These are phyloP conservation scores for Stylosanthes scabra DNA, from an alignment of 331 rosid species.

Conservation along the genomic window DNA sequence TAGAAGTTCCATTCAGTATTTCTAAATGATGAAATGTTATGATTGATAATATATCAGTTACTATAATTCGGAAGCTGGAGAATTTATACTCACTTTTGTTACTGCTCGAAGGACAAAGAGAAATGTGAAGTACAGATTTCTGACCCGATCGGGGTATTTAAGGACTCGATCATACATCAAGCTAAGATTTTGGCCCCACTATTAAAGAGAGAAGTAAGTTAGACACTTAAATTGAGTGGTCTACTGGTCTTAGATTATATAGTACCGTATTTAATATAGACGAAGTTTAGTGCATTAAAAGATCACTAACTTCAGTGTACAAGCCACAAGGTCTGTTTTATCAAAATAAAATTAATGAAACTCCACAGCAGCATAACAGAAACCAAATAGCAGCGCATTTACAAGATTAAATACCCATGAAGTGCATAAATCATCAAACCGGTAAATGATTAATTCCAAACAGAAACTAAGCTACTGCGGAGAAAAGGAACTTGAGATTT, in stretches of 20 bases:
- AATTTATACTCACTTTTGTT: slow-evolving; percentile 73
- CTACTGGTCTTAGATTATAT: background rate
- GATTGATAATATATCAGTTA: slow-evolving; percentile 8
- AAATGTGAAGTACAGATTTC: slow-evolving; percentile 90
- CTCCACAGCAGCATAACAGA: background rate
- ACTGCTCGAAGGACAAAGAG: slow-evolving; percentile 98
- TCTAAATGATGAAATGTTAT: slow-evolving; percentile 20
- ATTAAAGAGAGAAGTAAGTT: slow-evolving; percentile 32
- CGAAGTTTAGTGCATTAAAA: background rate
- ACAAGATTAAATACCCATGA: slow-evolving; percentile 15
- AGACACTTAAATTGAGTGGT: slow-evolving; percentile 23
- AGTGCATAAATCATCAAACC: slow-evolving; percentile 24
- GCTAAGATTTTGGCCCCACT: slow-evolving; percentile 93
- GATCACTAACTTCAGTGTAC: background rate
- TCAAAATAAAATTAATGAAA: background rate
- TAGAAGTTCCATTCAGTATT: slow-evolving; percentile 14
- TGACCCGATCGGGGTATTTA: slow-evolving; percentile 86
- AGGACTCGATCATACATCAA: slow-evolving; percentile 85
- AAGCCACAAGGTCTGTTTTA: slow-evolving; percentile 5
- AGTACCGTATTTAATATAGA: background rate
- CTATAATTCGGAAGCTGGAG: slow-evolving; percentile 14
- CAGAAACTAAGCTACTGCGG: slow-evolving; percentile 21
- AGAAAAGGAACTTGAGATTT: slow-evolving; percentile 34
- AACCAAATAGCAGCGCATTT: slow-evolving; percentile 1
- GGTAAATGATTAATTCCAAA: slow-evolving; percentile 9